These are phyloP conservation scores for Blastobotrys attinorum DNA, from an alignment of 805 yeast genomes.

Conservation along the genomic window DNA sequence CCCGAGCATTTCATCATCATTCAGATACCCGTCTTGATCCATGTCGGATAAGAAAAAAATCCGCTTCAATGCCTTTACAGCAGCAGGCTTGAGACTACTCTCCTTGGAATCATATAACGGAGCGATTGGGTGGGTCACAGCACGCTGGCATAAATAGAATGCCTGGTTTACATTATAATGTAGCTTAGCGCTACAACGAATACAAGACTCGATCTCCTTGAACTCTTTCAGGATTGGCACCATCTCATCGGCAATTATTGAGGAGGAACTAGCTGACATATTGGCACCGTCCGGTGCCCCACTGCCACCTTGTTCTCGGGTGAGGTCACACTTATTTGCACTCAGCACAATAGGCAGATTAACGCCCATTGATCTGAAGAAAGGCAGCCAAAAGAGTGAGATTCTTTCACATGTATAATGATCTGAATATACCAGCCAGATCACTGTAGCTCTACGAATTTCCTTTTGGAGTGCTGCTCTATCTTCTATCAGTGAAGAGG, in stretches of 20 bases:
- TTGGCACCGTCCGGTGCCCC: conserved; percentile 26
- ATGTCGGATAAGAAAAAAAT: conserved; percentile 77
- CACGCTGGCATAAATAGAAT: conserved; percentile 86
- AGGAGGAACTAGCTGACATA: conserved; percentile 35
- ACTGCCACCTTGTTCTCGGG: conserved; percentile 12
- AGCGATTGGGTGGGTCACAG: conserved; percentile 86
- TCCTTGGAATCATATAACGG: conserved; percentile 92
- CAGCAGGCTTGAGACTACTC: conserved; percentile 69
- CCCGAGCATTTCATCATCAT: conserved; percentile 58
- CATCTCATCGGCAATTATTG: conserved; percentile 64
- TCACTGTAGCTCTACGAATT: conserved; percentile 77
- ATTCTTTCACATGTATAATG: conserved; percentile 92
- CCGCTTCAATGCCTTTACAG: conserved; percentile 66
- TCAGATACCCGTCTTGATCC: conserved; percentile 82
- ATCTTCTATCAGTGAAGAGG: conserved; percentile 54
- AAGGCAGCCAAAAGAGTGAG: conserved; percentile 89
- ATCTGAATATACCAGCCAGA: conserved; percentile 91
- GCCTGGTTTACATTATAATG: conserved; percentile 83
- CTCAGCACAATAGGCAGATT: conserved; percentile 88
- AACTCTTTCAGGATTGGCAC: conserved; percentile 80
- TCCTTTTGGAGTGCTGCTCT: conserved; percentile 54
- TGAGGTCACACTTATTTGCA: conserved; percentile 65
- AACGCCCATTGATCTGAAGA: conserved; percentile 86
- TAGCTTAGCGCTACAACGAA: conserved; percentile 79
- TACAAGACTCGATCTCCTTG: conserved; percentile 89